Evolutionary conservation across 2,329 filamentous ascomycete genomes (phyloP), one percentile per base, ranked within the genome.

Genomic region (Pseudopithomyces chartarum): DNA sequence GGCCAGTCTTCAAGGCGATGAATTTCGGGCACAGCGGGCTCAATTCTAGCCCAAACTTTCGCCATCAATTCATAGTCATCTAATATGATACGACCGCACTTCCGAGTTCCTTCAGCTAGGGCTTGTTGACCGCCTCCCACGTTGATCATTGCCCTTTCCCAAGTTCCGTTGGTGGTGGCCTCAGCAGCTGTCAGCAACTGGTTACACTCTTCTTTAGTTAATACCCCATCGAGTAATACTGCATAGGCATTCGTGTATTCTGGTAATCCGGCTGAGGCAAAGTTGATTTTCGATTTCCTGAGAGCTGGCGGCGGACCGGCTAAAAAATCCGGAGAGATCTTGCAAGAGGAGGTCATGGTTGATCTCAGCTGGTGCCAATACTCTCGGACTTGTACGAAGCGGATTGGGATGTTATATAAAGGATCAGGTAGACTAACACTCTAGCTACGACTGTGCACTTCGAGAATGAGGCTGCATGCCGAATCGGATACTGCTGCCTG

Each of bases 71-170:
- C 83, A 46, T 81, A 78, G 12, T 83, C 76, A 67, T 95, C 90
- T 84, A 87, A 90, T 62, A 95, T 88, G 61, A 94, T 90, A 2
- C 90, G 83, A n/a, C 88, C 88, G 66, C 88, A 88, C 59, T 90
- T 87, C 15, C 91, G 82, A 46, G 85, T 84, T 6, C 85, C 81
- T 1, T 82, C 78, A 3, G 81, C 76, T 42, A 87, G 72, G 2
- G 80, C 74, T 74, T 94, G 87, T 56, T 71, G 78, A 2, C 89
- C 89, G 4, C 73, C 73, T 6, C 89, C 89, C 19, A 85, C 73
- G 68, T 89, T 89, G 55, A 93, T 81, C 73, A 91, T 81, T 0
- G 90, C 91, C 1, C 85, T 84, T 48, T 82, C 79, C 91, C 90
- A 94, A 1, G 78, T 60, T 26, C 65, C 70, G 29, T 65, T 52